phyloP scores from a whole-genome alignment of 495 filamentous ascomycete species.

The Lasiosphaeria ovina region DNA sequence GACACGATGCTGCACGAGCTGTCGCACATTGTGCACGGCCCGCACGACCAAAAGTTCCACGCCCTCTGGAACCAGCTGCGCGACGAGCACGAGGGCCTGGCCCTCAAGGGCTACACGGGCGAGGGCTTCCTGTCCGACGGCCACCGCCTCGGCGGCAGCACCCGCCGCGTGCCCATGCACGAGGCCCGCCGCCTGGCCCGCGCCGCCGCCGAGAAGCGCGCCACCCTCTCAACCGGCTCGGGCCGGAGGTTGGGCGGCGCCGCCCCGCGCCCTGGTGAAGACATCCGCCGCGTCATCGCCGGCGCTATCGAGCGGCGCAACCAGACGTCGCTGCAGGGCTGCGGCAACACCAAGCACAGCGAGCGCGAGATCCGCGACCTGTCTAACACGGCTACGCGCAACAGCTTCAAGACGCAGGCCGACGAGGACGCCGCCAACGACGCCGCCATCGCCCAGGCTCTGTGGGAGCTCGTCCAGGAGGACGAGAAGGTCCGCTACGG shows the following conservation, averaged over 20 bases:
- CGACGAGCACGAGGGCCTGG: constrained; percentile 74
- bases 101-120: constrained; percentile 82
- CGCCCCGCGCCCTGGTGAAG: constrained; percentile 56
- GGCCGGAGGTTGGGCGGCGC: constrained; percentile 73
- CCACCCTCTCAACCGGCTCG: constrained; percentile 56
- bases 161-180: constrained; percentile 55
- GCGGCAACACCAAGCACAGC: constrained; percentile 65
- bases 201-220: constrained; percentile 70
- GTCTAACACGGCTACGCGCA: constrained; percentile 63
- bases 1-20: constrained; percentile 98
- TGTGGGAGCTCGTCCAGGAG: constrained; percentile 82
- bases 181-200: constrained; percentile 77
- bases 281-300: constrained; percentile 73
- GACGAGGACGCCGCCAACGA: constrained; percentile 92
- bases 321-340: constrained; percentile 59
- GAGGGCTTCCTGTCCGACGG: constrained; percentile 83
- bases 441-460: constrained; percentile 79
- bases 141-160: constrained; percentile 59
- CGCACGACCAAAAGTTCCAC: constrained; percentile 81
- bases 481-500: constrained; percentile 69
- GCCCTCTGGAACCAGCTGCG: constrained; percentile 84
- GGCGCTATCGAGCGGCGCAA: constrained; percentile 69
- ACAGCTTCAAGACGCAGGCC: constrained; percentile 77
- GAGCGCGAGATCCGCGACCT: constrained; percentile 58
- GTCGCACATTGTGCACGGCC: constrained; percentile 79